Base-by-base conservation (phyloP, 2,329 filamentous ascomycete genomes). In the Scopulariopsis brevicaulis region DNA sequence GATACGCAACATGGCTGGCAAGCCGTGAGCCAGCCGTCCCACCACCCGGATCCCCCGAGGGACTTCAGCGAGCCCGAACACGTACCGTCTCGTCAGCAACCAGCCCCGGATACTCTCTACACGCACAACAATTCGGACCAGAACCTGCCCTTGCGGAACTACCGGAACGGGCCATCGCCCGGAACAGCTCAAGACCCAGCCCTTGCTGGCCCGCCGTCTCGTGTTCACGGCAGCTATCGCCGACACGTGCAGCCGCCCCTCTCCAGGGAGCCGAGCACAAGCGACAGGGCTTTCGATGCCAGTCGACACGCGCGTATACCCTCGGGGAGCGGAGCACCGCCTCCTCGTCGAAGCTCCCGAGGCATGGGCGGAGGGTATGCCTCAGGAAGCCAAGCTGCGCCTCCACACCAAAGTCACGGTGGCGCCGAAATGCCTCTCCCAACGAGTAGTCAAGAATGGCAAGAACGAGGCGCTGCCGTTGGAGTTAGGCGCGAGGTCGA, bases 391-490 rank as follows among this genome's bases (percentile, higher is more conserved):
- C 50, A 54, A 15, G 14, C 56, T 14, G 63, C 63, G 24, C 60
- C 53, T 18, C 34, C 15, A 18, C 50, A 22, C 10, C 54, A 46
- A 14, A 28, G 28, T 56, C 65, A 22, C 58, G 70, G 28, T 32
- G 28, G 69, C 1, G 67, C 72, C 12, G 78, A 81, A 28, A 63
- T 72, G 24, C 68, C 72, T 3, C 67, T 74, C 22, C 73, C 76
- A 1, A 70, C 72, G 1, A 90, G 86, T 66, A 92, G 85, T 64
- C 93, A 96, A 65, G 93, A 97, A 62, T 97, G 94, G 94, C 90
- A 96, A 72, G 93, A 99, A 50, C 85, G 87, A 60, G 94, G 94
- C 51, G 93, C 94, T n/a, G 91, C 93, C 1, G 84, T 95, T 32
- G 85, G 86, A 20, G 80, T 92, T 56, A 83, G 88, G 59, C 86